phyloP scores from a whole-genome alignment of 495 filamentous ascomycete genomes.

The Glonium stellatum region DNA sequence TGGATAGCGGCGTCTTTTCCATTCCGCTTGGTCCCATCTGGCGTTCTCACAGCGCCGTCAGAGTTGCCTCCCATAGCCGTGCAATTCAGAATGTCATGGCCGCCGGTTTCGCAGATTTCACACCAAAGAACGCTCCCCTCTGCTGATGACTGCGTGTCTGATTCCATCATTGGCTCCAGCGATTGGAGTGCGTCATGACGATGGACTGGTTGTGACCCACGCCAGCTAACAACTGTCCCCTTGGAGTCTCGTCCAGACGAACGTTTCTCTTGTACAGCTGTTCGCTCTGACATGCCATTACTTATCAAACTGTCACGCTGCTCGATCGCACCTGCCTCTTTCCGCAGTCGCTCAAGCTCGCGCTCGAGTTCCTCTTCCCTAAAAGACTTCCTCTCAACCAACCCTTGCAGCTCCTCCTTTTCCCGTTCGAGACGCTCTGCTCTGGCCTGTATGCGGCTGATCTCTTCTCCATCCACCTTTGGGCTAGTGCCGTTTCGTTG shows the following conservation, averaged over 20 bases:
- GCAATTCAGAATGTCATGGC: constrained; percentile 90
- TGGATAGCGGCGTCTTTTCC: constrained; percentile 45
- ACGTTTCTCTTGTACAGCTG: constrained; percentile 38
- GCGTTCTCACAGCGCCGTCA: constrained; percentile 10
- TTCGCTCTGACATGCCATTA: constrained; percentile 36
- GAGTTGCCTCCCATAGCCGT: constrained; percentile 37
- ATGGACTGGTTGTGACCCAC: constrained; percentile 14
- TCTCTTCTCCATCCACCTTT: constrained; percentile 42
- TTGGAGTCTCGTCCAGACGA: constrained; percentile 53
- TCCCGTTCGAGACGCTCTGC: constrained; percentile 67
- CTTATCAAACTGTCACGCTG: constrained; percentile 47
- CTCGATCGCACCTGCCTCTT: constrained; percentile 12
- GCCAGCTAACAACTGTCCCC: constrained; percentile 49
- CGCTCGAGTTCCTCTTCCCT: constrained; percentile 89
- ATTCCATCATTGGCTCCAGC: constrained; percentile 59
- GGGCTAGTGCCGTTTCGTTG: constrained; percentile 23
- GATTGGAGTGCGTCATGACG: constrained; percentile 11
- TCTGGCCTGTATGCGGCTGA: constrained; percentile 49
- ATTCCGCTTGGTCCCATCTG: constrained; percentile 26
- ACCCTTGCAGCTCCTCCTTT: constrained; percentile 63
- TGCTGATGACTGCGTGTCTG: constrained; percentile 65
- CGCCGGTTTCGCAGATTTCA: constrained; percentile 89
- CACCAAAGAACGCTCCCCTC: constrained; percentile 76
- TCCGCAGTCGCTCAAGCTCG: constrained; percentile 63
- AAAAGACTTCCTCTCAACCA: constrained; percentile 60